Evolutionary conservation across 169 alveolate species (phyloP), one percentile per base, ranked within the genome.

Genomic region (Eimeria falciformis): DNA sequence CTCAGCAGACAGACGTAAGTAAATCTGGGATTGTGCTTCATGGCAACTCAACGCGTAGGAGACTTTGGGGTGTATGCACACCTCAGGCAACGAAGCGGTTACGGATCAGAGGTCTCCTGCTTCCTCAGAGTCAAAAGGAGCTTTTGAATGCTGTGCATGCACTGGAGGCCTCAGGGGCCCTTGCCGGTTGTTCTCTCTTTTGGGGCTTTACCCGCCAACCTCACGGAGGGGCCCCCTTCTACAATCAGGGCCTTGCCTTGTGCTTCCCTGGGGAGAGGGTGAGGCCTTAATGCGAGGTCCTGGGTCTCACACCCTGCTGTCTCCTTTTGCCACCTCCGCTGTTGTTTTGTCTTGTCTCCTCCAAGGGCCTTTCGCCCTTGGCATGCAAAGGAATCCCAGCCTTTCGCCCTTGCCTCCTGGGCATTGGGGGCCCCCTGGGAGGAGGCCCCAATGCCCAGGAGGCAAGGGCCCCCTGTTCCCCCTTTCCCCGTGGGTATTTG

Each of bases 231-330:
- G 84, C 84, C 56, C 65, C 84, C 45, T 73, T 73, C 62, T 73
- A 73, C 55, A 62, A 73, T 33, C 84, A 3, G 65, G 84, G 84
- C 40, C 66, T 73, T 18, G 33, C 55, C 14, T 62, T 40, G 27
- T 73, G 84, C 84, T 73, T 40, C 65, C 84, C 84, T 12, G 84
- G 84, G 9, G 84, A 43, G 27, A 7, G 27, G 71, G 71, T 58
- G 33, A 14, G 71, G 18, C 77, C 45, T 66, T 25, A 66, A 14
- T 3, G 43, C 77, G 5, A 66, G 12, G 29, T 45, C 77, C 77
- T 66, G 27, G 12, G 29, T 45, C 77, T 45, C 27, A 23, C 6
- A 14, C 40, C 58, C 58, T 50, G 58, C n/a, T n/a, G n/a, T n/a
- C n/a, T n/a, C n/a, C n/a, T n/a, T n/a, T n/a, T n/a, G n/a, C n/a